A percentile compares a stretch with the other conserved stretches of the same genome.
Conservation (phyloP, 2,329 filamentous ascomycete species). For the Pseudocercospora macadamiae region DNA sequence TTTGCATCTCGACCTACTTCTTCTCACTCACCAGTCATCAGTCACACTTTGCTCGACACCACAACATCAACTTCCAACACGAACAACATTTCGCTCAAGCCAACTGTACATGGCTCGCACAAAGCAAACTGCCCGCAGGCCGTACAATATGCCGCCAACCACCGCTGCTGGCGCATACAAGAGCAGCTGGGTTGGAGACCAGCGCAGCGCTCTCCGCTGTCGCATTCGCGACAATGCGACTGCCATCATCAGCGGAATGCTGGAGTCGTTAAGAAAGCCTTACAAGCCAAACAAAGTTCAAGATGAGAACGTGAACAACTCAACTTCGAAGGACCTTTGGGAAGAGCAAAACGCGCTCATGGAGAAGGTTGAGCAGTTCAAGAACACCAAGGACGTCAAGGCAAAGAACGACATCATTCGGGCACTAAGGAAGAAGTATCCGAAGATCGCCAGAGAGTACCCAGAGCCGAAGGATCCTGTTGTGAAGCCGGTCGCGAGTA, state of each 20-base stretch:
- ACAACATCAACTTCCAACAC: neutral
- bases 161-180: neutral
- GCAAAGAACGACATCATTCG: slow-evolving; percentile 7
- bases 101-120: neutral
- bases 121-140: too few relatives aligned
- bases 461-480: slow-evolving; percentile 8
- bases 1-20: neutral
- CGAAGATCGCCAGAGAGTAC: slow-evolving; percentile 1
- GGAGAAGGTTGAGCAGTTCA: slow-evolving; percentile 6
- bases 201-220: neutral
- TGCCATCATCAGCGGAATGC: slow-evolving; percentile 1
- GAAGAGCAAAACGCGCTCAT: slow-evolving; percentile 8
- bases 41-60: neutral
- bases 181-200: neutral
- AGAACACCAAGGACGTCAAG: neutral
- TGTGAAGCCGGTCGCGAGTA: too few relatives aligned
- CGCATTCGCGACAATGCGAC: slow-evolving; percentile 12
- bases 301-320: neutral
- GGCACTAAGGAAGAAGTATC: slow-evolving; percentile 6
- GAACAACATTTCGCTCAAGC: neutral
- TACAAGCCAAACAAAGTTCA: slow-evolving; percentile 3
- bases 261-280: slow-evolving; percentile 1
- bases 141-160: neutral
- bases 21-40: neutral
- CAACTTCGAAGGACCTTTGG: neutral